These are phyloP conservation scores for Hypoxylon sp. DNA, from an alignment of 2,329 filamentous ascomycete genomes.

Conservation along the genomic window DNA sequence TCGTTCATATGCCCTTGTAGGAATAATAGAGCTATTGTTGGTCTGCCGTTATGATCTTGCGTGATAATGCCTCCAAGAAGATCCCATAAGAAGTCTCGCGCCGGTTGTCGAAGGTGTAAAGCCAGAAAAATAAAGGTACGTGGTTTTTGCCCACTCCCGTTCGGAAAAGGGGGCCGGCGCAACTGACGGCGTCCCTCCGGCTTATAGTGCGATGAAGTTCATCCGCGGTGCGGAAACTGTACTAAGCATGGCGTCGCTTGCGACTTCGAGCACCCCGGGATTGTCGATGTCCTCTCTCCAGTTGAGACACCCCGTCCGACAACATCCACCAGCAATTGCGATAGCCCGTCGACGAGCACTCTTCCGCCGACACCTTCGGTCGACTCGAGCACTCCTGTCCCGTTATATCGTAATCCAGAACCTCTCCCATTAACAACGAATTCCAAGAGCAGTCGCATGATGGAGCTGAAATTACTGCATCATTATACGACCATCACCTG, in stretches of 20 bases:
- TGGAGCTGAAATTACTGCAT: conserved; percentile 74
- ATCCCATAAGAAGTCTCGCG: conserved; percentile 78
- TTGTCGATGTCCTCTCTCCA: conserved; percentile 60
- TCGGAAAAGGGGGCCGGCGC: conserved; percentile 11
- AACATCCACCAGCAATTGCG: conserved; percentile 49
- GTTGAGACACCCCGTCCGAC: conserved; percentile 54
- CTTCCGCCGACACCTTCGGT: conserved; percentile 47
- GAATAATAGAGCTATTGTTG: conserved; percentile 17
- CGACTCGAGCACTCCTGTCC: conserved; percentile 53
- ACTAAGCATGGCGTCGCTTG: conserved; percentile 75
- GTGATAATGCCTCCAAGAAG: conserved; percentile 71
- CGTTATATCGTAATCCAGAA: conserved; percentile 53
- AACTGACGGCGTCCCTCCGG: conserved; percentile 19
- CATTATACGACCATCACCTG: conserved; percentile 73
- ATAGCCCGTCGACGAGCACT: conserved; percentile 48
- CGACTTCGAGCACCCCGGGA: conserved; percentile 70
- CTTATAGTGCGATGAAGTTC: conserved; percentile 72
- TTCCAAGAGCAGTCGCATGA: conserved; percentile 60
- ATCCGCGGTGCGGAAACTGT: conserved; percentile 75
- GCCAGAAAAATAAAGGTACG: conserved; percentile 76
- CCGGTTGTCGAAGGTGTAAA: conserved; percentile 76
- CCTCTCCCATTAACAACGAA: conserved; percentile 54
- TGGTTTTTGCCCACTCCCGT: background rate
- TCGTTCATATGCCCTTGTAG: conserved; percentile 39
- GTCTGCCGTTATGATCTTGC: conserved; percentile 37